Base-by-base conservation (phyloP, 805 yeast genomes). In the Maudiozyma barnettii region DNA sequence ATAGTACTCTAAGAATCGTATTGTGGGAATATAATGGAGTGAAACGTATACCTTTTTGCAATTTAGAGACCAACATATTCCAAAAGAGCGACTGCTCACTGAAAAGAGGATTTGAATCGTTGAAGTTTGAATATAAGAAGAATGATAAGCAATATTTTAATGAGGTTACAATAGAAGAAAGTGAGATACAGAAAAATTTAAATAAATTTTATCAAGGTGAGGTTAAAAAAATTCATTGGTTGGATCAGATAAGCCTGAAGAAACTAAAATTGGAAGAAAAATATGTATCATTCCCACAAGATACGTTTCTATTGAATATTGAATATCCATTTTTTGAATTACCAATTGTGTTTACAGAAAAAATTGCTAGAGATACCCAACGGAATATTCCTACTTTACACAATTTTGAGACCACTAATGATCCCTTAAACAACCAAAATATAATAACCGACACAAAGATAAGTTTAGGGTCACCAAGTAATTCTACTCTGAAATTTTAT, bases 141-240 rank as follows among this genome's bases (percentile, higher is more conserved):
- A 9, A 39, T 13, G 7, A 20, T 7, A 10, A 19, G 9, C 14
- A 7, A 4, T 14, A 9, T 14, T 9, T 2, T 10, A 35, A 21
- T 13, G 26, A 31, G 5, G 8, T 20, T 10, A 29, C 51, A 26
- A 51, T 52, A 8, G 45, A 43, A 49, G 52, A 67, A 65, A 45
- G 62, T 54, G 41, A 56, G 5, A 58, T 78, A 18, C 88, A 83
- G 52, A 62, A 61, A 43, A 68, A 74, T 44, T 68, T 84, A 39
- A 81, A 83, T 52, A 67, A 65, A 43, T 84, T 81, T 57, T 89
- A 83, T 56, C 72, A 75, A 50, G 89, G 89, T 1, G 90, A 84
- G 22, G 68, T 78, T 22, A 66, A 74, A 5, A 64, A 75, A 6
- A 63, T 77, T 1, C 78, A 75, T 43, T 90, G 97, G 97, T 69